phyloP scores from a whole-genome alignment of 441 rosid genomes.

The Raphanus hybrid region DNA sequence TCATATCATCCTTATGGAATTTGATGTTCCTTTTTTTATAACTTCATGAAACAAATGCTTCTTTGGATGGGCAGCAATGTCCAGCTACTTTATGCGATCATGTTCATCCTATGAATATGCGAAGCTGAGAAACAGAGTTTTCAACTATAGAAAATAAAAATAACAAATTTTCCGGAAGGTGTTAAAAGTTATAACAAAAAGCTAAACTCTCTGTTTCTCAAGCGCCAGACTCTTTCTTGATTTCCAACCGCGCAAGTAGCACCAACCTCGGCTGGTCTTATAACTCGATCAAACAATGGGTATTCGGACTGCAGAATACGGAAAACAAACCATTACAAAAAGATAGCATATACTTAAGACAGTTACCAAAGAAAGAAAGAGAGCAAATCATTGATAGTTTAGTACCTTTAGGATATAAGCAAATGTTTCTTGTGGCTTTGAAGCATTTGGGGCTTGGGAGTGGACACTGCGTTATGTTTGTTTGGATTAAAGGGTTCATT shows the following conservation, averaged over 20 bases:
- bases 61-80: constrained; percentile 25
- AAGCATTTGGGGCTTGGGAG: constrained; percentile 65
- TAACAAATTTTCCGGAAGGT: neutral
- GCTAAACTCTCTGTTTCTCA: constrained; percentile 37
- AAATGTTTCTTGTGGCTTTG: constrained; percentile 86
- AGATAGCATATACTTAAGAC: neutral
- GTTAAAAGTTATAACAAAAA: constrained; percentile 16
- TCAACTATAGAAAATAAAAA: neutral
- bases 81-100: constrained; percentile 18
- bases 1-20: neutral
- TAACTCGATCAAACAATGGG: constrained; percentile 68
- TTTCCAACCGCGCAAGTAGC: constrained; percentile 61
- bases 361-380: constrained; percentile 2
- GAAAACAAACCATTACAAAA: neutral
- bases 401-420: constrained; percentile 82
- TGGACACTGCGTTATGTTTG: constrained; percentile 75
- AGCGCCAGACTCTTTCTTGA: constrained; percentile 33
- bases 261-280: constrained; percentile 92
- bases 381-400: neutral
- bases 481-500: constrained; percentile 90
- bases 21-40: constrained; percentile 16
- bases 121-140: neutral
- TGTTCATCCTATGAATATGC: constrained; percentile 30
- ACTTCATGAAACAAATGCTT: neutral
- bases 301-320: constrained; percentile 69